phyloP scores from a whole-genome alignment of 2,329 filamentous ascomycete genomes.

The Curvularia sp. region DNA sequence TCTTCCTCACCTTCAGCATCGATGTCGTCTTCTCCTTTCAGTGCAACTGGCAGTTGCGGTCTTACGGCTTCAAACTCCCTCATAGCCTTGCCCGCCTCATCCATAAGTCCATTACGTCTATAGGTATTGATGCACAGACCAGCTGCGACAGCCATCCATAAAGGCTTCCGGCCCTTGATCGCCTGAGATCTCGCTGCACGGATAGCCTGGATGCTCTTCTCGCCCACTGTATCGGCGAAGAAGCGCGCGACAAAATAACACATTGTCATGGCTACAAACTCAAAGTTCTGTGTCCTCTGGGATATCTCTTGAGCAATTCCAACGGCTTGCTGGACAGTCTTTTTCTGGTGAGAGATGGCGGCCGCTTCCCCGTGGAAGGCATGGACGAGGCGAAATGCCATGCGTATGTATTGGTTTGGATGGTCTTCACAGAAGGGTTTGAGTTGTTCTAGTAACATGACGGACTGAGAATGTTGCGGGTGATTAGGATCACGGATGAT shows the following conservation, averaged over 20 bases:
- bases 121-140: slow-evolving; percentile 44
- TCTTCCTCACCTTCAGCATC: slow-evolving; percentile 36
- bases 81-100: slow-evolving; percentile 35
- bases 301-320: slow-evolving; percentile 70
- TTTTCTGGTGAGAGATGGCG: slow-evolving; percentile 78
- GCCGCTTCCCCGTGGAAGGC: slow-evolving; percentile 68
- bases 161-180: slow-evolving; percentile 28
- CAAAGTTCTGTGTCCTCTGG: slow-evolving; percentile 73
- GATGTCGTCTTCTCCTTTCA: slow-evolving; percentile 28
- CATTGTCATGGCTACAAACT: slow-evolving; percentile 82
- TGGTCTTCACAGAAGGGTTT: slow-evolving; percentile 72
- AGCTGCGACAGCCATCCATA: slow-evolving; percentile 45
- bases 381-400: slow-evolving; percentile 78
- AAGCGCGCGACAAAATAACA: slow-evolving; percentile 85
- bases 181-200: slow-evolving; percentile 40
- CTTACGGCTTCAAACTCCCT: slow-evolving; percentile 32
- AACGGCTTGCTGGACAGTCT: slow-evolving; percentile 67
- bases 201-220: slow-evolving; percentile 60
- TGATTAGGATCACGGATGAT: slow-evolving; percentile 54
- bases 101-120: slow-evolving; percentile 35
- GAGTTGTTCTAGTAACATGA: slow-evolving; percentile 69
- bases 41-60: slow-evolving; percentile 31
- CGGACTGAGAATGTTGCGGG: slow-evolving; percentile 61
- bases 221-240: slow-evolving; percentile 80
- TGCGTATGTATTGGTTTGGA: slow-evolving; percentile 75